Base-by-base conservation (phyloP, 108 stramenopile genomes). In the Cyclotella choctawhatcheeana region DNA sequence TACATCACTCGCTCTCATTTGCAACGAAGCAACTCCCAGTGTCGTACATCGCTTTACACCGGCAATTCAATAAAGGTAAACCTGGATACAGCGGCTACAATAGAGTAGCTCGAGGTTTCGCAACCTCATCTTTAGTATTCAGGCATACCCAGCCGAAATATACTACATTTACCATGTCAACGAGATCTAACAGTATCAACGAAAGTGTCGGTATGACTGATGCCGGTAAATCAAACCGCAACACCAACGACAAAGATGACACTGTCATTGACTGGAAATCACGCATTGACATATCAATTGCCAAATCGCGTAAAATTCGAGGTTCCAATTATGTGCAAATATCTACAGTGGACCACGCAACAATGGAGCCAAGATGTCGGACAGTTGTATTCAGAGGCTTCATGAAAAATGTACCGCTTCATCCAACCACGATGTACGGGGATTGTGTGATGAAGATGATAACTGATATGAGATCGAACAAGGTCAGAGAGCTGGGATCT, bases 321-420 rank as follows among this genome's bases (percentile, higher is more conserved):
- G 95, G 95, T 48, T 87, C 86, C 50, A 96, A 96, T 60, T 96
- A 91, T 77, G 93, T 96, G 8, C 95, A 96, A 76, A 62, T 96
- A 12, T 77, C 95, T 6, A 93, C 95, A 0, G 79, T 91, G 17
- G 82, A 88, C 43, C 61, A 56, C 14, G 63, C 64, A 24, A 67
- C 84, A 2, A 71, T 63, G 25, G 86, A 91, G 70, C 95, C 95
- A 37, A 79, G 92, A 2, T 89, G 88, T 58, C 88, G 95, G 22
- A 93, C 93, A 2, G 90, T 96, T 4, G 55, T 87, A 47, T 76
- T 84, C 71, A 74, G 79, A 27, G 79, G 83, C 31, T 81, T 81
- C 16, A 48, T 81, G 21, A 73, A 79, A 22, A 51, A 66, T 22
- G 26, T 67, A 27, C 53, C 60, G 13, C 47, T 34, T 12, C 44